A percentile compares a stretch with the other conserved stretches of the same genome.
These are phyloP conservation scores for Phaffomyces opuntiae DNA, from an alignment of 805 yeast genomes.

Conservation along the genomic window DNA sequence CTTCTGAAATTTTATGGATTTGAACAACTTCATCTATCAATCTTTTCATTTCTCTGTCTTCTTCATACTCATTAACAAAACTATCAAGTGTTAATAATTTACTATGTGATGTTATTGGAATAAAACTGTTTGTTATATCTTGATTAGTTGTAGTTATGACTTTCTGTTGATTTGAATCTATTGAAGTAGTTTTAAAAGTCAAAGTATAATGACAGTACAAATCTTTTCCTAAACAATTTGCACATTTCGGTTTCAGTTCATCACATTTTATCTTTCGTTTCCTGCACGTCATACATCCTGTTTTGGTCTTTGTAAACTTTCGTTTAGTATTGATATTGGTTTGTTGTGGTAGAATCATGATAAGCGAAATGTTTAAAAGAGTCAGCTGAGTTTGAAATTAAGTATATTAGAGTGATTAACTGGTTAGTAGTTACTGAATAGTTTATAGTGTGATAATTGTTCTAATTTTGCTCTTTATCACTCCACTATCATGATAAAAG, in stretches of 20 bases:
- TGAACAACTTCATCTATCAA: neutral
- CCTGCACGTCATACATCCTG: conserved; percentile 22
- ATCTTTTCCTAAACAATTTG: conserved; percentile 12
- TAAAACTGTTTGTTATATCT: neutral
- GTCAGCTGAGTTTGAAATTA: neutral
- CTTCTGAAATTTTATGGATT: neutral
- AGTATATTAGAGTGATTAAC: too few relatives aligned
- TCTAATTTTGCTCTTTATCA: too few relatives aligned
- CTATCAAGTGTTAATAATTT: too few relatives aligned
- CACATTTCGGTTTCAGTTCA: conserved; percentile 18
- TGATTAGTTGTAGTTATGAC: neutral
- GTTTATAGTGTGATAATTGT: too few relatives aligned
- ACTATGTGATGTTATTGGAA: neutral
- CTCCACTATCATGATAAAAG: too few relatives aligned
- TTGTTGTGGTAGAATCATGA: neutral
- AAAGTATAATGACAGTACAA: neutral
- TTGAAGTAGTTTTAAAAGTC: neutral
- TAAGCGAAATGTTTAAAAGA: neutral
- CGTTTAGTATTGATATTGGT: neutral
- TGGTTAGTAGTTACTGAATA: too few relatives aligned
- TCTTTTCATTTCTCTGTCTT: neutral
- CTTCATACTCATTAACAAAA: neutral
- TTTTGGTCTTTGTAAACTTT: conserved; percentile 7
- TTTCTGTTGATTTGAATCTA: neutral
- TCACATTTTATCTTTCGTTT: conserved; percentile 22